Evolutionary conservation across 179 eudicot species (phyloP).

Genomic region (Gypsophila paniculata): DNA sequence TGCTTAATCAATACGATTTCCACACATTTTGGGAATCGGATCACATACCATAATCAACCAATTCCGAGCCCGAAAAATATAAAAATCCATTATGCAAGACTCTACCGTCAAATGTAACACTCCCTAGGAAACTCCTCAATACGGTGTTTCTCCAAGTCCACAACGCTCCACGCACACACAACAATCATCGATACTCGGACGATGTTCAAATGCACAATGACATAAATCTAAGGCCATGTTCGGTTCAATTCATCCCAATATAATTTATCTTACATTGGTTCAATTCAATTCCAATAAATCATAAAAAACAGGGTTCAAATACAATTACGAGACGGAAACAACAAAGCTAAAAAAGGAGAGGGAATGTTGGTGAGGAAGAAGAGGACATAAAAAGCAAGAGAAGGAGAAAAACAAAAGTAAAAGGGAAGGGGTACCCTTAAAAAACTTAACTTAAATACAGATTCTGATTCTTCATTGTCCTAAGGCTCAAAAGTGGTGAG

Average conservation of each 20-base stretch:
- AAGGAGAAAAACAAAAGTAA: too few relatives aligned
- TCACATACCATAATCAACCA: too few relatives aligned
- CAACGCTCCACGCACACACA: too few relatives aligned
- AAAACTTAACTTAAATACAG: neutral
- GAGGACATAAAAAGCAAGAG: neutral
- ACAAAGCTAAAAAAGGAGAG: neutral
- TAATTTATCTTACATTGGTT: too few relatives aligned
- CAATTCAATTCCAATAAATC: neutral
- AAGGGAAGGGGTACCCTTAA: too few relatives aligned
- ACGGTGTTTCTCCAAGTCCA: neutral
- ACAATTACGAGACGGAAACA: neutral
- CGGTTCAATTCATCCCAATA: too few relatives aligned
- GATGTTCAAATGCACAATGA: too few relatives aligned
- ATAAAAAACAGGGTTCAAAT: too few relatives aligned
- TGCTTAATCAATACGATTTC: too few relatives aligned
- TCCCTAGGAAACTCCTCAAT: neutral
- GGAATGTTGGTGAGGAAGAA: constrained; percentile 1
- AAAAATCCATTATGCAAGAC: neutral
- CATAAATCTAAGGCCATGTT: too few relatives aligned
- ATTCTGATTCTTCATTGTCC: constrained; percentile 2
- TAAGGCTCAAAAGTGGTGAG: neutral
- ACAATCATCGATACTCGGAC: too few relatives aligned
- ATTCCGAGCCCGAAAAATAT: too few relatives aligned
- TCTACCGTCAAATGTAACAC: neutral
- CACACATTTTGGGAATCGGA: neutral